Conservation (phyloP, 2,329 filamentous ascomycete genomes). For the Dryadomyces quercivorus region DNA sequence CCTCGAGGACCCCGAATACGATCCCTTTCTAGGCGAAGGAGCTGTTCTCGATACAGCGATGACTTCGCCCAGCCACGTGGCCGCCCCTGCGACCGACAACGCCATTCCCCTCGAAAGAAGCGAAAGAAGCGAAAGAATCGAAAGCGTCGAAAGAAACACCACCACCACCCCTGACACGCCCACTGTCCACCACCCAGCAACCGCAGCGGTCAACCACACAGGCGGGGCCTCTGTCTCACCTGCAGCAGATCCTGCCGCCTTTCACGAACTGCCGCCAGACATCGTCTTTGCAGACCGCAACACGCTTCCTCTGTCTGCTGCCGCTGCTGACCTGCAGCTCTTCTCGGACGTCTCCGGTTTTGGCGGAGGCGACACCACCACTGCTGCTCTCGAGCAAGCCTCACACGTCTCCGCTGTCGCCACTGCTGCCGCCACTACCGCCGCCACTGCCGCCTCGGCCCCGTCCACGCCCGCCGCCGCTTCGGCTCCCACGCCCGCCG, state of each 20-base stretch:
- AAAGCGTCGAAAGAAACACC: too few relatives aligned
- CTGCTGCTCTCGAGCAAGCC: not conserved
- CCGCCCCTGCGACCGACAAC: not conserved
- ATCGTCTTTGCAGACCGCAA: too few relatives aligned
- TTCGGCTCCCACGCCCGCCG: not conserved
- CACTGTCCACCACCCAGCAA: not conserved
- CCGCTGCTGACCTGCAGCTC: not conserved
- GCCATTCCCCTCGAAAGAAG: not conserved
- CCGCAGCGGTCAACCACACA: not conserved
- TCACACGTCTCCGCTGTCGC: not conserved
- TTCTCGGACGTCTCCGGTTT: not conserved
- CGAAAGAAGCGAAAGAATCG: too few relatives aligned
- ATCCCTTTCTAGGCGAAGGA: conserved; percentile 33
- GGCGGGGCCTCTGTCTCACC: too few relatives aligned
- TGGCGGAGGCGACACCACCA: not conserved
- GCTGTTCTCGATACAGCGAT: conserved; percentile 41
- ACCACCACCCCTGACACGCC: not conserved
- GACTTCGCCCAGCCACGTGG: conserved; percentile 38
- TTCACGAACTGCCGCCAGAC: not conserved
- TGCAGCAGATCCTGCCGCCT: not conserved
- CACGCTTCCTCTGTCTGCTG: not conserved
- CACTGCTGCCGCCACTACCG: too few relatives aligned
- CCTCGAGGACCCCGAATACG: conserved; percentile 10
- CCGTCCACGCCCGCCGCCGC: not conserved
- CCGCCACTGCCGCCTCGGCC: not conserved